These are phyloP conservation scores for Penicillium sp. DNA, from an alignment of 2,329 filamentous ascomycete genomes.

Conservation along the genomic window DNA sequence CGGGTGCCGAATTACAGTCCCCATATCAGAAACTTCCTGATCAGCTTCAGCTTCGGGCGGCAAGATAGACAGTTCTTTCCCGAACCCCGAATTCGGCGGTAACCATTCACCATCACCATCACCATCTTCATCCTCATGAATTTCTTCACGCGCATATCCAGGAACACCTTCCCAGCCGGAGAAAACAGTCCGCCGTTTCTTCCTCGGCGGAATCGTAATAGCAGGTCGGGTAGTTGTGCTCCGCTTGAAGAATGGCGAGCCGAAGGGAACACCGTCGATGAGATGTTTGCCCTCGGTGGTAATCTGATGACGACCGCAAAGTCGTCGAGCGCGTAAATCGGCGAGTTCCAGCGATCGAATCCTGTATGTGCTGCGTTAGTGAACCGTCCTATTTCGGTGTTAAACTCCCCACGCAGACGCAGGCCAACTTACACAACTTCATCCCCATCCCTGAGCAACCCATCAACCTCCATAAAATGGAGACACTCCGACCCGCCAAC, in stretches of 20 bases:
- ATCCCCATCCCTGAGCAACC: conserved; percentile 79
- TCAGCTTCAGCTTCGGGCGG: too few relatives aligned
- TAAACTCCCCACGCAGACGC: too few relatives aligned
- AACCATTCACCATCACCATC: conserved; percentile 39
- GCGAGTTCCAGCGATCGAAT: conserved; percentile 77
- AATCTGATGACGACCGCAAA: conserved; percentile 82
- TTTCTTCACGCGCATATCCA: conserved; percentile 12
- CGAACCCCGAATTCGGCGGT: conserved; percentile 30
- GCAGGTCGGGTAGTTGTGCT: conserved; percentile 64
- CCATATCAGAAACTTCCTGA: conserved; percentile 38
- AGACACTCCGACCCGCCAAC: conserved; percentile 83
- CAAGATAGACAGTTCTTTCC: conserved; percentile 31
- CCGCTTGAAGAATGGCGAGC: conserved; percentile 68
- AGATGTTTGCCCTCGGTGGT: conserved; percentile 76
- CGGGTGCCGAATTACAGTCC: conserved; percentile 41
- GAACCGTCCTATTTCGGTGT: too few relatives aligned
- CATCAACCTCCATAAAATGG: conserved; percentile 75
- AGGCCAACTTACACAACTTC: conserved; percentile 70
- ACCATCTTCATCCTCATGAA: conserved; percentile 18
- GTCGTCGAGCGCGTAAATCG: conserved; percentile 72
- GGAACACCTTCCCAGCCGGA: conserved; percentile 32
- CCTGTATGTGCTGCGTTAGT: conserved; percentile 47
- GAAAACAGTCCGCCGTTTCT: conserved; percentile 58
- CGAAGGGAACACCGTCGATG: conserved; percentile 84
- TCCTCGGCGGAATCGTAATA: conserved; percentile 74